A percentile compares a stretch with the other conserved stretches of the same genome.
Conservation (phyloP, 768 basidiomycete species). For the Lentinula boryana region DNA sequence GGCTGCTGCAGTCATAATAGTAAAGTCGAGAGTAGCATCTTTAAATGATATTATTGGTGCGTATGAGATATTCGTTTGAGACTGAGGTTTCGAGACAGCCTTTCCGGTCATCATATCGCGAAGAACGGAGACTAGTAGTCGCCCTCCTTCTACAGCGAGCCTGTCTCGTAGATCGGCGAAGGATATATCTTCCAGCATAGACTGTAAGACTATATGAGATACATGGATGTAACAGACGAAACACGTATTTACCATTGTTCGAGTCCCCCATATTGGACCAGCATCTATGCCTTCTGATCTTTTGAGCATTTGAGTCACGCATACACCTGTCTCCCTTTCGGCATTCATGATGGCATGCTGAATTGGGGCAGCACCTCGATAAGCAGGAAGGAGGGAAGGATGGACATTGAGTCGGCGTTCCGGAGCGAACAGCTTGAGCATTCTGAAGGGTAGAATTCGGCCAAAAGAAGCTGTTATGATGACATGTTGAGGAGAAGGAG, state of each 20-base stretch:
- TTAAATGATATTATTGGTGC: slow-evolving; percentile 56
- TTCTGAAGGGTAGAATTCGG: slow-evolving; percentile 61
- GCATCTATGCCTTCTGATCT: slow-evolving; percentile 69
- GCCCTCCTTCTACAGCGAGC: slow-evolving; percentile 61
- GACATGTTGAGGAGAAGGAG: slow-evolving; percentile 39
- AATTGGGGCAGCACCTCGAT: slow-evolving; percentile 89
- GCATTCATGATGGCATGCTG: slow-evolving; percentile 74
- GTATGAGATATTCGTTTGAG: slow-evolving; percentile 25
- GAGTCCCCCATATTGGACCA: slow-evolving; percentile 61
- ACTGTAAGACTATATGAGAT: slow-evolving; percentile 27
- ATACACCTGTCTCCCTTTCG: slow-evolving; percentile 69
- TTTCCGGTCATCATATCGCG: slow-evolving; percentile 53
- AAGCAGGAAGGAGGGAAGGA: slow-evolving; percentile 79
- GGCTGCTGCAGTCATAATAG: slow-evolving; percentile 45
- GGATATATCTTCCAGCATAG: slow-evolving; percentile 40
- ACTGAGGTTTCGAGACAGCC: slow-evolving; percentile 44
- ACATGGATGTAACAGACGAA: not conserved
- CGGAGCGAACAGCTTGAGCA: slow-evolving; percentile 57
- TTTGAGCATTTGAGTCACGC: slow-evolving; percentile 72
- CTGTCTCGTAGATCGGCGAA: slow-evolving; percentile 52
- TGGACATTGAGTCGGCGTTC: slow-evolving; percentile 77
- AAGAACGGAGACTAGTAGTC: slow-evolving; percentile 64
- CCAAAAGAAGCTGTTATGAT: slow-evolving; percentile 90
- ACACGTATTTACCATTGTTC: slow-evolving; percentile 42
- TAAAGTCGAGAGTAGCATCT: slow-evolving; percentile 53